Evolutionary conservation across 768 basidiomycete genomes (phyloP).

Genomic region (Podaxis rugospora): DNA sequence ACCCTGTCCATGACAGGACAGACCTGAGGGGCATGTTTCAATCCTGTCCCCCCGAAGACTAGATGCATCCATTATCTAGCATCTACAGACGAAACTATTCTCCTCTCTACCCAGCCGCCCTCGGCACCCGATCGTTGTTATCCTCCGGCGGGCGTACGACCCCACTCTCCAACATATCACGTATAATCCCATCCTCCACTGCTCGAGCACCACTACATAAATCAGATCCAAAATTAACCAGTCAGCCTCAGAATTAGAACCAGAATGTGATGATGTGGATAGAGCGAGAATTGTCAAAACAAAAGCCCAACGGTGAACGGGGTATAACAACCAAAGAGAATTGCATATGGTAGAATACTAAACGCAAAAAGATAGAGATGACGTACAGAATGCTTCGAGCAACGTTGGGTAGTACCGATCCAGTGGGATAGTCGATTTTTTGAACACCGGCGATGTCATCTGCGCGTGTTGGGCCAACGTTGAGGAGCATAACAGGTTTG

Average conservation of each 20-base stretch:
- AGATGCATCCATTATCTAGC: not conserved
- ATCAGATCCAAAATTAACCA: no score
- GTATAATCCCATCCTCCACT: constrained; percentile 39
- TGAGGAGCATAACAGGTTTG: constrained; percentile 80
- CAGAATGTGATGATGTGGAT: not conserved
- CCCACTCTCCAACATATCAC: constrained; percentile 54
- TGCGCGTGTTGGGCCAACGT: constrained; percentile 85
- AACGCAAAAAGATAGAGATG: not conserved
- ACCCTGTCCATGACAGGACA: no score
- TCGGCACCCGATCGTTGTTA: constrained; percentile 21
- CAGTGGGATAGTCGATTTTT: constrained; percentile 75
- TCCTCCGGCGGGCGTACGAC: constrained; percentile 46
- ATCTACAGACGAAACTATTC: not conserved
- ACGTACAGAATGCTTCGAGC: constrained; percentile 59
- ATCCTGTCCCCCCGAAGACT: not conserved
- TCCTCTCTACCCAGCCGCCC: constrained; percentile 18
- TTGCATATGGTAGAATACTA: not conserved
- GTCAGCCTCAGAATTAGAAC: no score
- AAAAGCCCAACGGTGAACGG: not conserved
- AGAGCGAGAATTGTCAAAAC: not conserved
- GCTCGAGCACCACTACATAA: constrained; percentile 41
- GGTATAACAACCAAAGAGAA: not conserved
- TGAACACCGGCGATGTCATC: constrained; percentile 66
- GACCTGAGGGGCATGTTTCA: no score
- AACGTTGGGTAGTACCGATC: constrained; percentile 67